Evolutionary conservation across 345 rosid genomes (phyloP).

Genomic region (Ailanthus altissimus): DNA sequence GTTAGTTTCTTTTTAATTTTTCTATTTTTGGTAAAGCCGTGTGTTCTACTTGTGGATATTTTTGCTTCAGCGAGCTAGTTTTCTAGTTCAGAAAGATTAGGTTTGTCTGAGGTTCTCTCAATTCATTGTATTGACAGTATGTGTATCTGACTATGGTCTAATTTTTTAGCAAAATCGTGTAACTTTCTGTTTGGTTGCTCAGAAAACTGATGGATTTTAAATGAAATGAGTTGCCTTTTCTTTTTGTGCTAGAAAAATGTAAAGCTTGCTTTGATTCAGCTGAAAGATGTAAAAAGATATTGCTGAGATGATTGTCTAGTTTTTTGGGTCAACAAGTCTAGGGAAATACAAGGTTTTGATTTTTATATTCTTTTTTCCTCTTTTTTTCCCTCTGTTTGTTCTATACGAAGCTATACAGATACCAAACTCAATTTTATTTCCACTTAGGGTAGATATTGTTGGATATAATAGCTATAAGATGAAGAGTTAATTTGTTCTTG

Average conservation of each 20-base stretch:
- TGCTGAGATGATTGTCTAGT: not conserved
- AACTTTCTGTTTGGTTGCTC: not conserved
- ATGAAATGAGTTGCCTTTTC: not conserved
- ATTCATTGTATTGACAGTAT: conserved; percentile 26
- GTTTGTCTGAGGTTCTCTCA: conserved; percentile 13
- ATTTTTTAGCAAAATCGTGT: not conserved
- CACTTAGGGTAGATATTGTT: not conserved
- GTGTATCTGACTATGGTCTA: conserved; percentile 1
- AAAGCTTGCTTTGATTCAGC: not conserved
- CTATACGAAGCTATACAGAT: not conserved
- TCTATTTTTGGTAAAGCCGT: conserved; percentile 25
- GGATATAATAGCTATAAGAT: conserved; percentile 4
- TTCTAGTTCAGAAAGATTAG: not conserved
- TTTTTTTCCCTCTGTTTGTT: not conserved
- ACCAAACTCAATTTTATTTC: not conserved
- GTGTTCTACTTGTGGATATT: not conserved
- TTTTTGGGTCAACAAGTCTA: not conserved
- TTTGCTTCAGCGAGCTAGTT: not conserved
- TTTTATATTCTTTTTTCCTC: not conserved
- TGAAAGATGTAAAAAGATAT: not conserved
- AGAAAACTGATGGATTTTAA: not conserved
- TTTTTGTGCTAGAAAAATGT: not conserved
- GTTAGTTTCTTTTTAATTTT: not conserved
- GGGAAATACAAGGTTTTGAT: conserved; percentile 7
- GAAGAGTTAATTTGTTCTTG: not conserved